A percentile compares a stretch with the other conserved stretches of the same genome.
Evolutionary conservation across 768 basidiomycete genomes (phyloP).

Genomic region (Daedaleopsis nitida): DNA sequence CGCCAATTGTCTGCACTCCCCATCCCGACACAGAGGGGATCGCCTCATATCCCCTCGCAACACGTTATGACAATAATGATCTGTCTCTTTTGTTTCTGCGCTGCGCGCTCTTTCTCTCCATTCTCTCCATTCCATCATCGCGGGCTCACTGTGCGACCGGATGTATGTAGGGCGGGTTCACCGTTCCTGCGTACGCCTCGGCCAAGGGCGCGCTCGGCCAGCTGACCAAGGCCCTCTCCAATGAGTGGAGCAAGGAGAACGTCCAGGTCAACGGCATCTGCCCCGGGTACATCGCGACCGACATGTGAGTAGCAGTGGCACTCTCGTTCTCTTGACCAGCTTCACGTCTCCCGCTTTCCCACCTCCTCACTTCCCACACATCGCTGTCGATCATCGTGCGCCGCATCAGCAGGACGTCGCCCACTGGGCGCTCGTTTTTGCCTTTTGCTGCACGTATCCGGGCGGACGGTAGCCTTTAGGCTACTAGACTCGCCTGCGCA

Average conservation of each 20-base stretch:
- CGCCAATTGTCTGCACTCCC: constrained; percentile 1
- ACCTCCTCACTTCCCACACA: neutral
- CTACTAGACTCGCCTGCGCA: neutral
- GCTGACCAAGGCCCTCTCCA: constrained; percentile 86
- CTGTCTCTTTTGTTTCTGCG: neutral
- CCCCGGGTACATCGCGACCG: constrained; percentile 87
- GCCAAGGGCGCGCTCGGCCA: constrained; percentile 88
- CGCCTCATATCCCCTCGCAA: neutral
- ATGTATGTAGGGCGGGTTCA: constrained; percentile 53
- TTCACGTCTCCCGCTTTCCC: neutral
- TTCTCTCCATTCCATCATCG: neutral
- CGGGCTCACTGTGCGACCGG: neutral
- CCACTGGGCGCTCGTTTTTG: constrained; percentile 6
- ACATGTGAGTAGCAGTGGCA: constrained; percentile 67
- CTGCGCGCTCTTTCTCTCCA: neutral
- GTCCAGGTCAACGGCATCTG: constrained; percentile 89
- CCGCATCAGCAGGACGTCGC: neutral
- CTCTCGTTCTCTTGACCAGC: neutral
- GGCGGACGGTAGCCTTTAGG: constrained; percentile 18
- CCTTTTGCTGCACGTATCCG: constrained; percentile 17
- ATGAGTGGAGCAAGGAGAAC: constrained; percentile 90
- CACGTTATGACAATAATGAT: neutral
- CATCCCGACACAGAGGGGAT: neutral
- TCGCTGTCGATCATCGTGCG: neutral
- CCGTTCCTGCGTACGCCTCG: constrained; percentile 88